Conservation (phyloP, 78 protist species). For the Tieghemostelium lacteum region DNA sequence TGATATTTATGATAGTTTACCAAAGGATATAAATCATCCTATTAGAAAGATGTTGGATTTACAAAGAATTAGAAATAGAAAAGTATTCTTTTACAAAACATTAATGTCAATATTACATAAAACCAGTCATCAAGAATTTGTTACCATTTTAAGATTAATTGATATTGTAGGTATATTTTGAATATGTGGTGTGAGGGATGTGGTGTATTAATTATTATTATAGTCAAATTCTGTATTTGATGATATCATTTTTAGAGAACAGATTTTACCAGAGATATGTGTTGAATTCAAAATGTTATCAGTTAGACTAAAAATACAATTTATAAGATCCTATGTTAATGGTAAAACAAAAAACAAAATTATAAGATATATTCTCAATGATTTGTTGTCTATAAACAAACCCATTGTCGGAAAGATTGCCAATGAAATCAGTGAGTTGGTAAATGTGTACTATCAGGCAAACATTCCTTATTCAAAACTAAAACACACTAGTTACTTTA, state of each 20-base stretch:
- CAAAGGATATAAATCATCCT: background rate
- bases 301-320: background rate
- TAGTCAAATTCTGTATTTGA: background rate
- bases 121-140: background rate
- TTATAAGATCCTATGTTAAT: too few relatives aligned
- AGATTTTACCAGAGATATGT: background rate
- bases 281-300: background rate
- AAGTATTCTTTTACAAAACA: too few relatives aligned
- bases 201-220: too few relatives aligned
- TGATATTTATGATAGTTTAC: background rate
- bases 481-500: background rate
- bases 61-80: background rate
- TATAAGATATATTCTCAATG: background rate
- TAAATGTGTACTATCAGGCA: background rate
- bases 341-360: background rate
- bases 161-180: background rate
- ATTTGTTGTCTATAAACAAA: too few relatives aligned
- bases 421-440: background rate
- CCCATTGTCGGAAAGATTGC: background rate
- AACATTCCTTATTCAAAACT: background rate
- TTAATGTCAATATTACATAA: background rate
- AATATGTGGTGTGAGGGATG: background rate
- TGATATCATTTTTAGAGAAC: background rate
- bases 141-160: too few relatives aligned
- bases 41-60: background rate